Conservation (phyloP, 2,329 filamentous ascomycete genomes). For the Ophiocordyceps unilateralis region DNA sequence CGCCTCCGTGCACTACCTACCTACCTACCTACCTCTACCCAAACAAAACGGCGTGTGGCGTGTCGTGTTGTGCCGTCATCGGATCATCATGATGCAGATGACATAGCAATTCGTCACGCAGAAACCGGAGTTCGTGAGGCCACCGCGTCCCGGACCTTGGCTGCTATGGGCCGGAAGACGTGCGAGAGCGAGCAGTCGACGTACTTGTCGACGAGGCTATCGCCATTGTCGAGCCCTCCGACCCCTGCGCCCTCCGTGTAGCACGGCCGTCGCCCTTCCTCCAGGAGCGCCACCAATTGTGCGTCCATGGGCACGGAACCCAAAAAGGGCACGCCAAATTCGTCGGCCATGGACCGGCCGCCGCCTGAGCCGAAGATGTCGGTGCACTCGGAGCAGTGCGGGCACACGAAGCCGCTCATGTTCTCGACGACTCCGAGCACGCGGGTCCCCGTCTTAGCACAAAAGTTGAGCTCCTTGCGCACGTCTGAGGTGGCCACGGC, state of each 20-base stretch:
- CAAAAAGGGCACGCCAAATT: conserved; percentile 70
- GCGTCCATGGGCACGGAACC: conserved; percentile 85
- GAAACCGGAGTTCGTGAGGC: too few relatives aligned
- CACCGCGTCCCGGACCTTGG: conserved; percentile 4
- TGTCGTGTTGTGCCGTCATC: too few relatives aligned
- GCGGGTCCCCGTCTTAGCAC: conserved; percentile 61
- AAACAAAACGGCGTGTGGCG: too few relatives aligned
- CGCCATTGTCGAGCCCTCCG: conserved; percentile 9
- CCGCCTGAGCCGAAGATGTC: conserved; percentile 89
- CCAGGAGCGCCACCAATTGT: conserved; percentile 74
- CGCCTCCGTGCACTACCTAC: too few relatives aligned
- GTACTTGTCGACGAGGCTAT: conserved; percentile 51
- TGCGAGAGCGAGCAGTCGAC: conserved; percentile 50
- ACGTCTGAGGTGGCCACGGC: conserved; percentile 89
- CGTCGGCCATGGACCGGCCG: conserved; percentile 71
- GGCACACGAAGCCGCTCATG: conserved; percentile 85
- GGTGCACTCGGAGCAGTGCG: conserved; percentile 67
- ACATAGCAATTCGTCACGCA: too few relatives aligned
- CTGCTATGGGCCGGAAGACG: conserved; percentile 49
- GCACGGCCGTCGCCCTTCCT: conserved; percentile 47
- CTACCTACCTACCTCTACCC: too few relatives aligned
- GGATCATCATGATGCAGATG: too few relatives aligned
- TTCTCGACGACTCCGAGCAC: conserved; percentile 90
- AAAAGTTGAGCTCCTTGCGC: conserved; percentile 88
- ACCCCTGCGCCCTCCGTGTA: conserved; percentile 46